Base-by-base conservation (phyloP, 2,329 filamentous ascomycete genomes). In the Stemphylium beticola region DNA sequence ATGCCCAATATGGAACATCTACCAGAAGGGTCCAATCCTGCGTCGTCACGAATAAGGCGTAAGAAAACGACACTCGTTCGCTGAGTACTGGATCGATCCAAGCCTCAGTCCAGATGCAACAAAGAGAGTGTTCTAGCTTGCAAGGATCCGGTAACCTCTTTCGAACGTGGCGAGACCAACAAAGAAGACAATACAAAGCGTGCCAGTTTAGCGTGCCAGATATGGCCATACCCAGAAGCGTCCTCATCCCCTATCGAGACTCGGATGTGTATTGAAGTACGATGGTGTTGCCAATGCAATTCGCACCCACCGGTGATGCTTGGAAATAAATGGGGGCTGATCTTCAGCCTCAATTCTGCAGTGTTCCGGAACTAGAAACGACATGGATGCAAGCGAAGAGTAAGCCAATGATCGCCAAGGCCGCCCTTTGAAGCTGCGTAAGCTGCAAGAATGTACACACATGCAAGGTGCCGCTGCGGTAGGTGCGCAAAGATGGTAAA, bases 1-100 rank as follows among this genome's bases (percentile, higher is more conserved):
- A 48, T 34, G 11, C 24, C 37, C 41, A 37, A 34, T 12, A 41
- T 53, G 37, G 48, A 54, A 57, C 53, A 53, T 14, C 31, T 50
- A 53, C 53, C 36, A 38, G 24, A 33, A 26, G 17, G 18, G 18
- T 22, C n/a, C 42, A 26, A 37, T 52, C 22, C 10, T 50, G 32
- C 20, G 43, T 48, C 7, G 9, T 15, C 18, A 26, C 51, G 55
- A 53, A 32, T 41, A 49, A 50, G 58, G 61, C 56, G 53, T 53
- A 53, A 11, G 38, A 8, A 29, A 22, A 36, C 24, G 12, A 34
- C 26, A 44, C 12, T 31, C 36, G 60, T 60, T 63, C 37, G 58
- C 47, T 44, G 39, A n/a, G 14, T 31, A 41, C 11, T 4, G 15
- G 18, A 26, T 40, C 29, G 24, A 46, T 40, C 22, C 17, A 45